Evolutionary conservation across 192 early-diverging fungal genomes (phyloP), one percentile per base, ranked within the genome.

Genomic region (Neocallimastix lanati): DNA sequence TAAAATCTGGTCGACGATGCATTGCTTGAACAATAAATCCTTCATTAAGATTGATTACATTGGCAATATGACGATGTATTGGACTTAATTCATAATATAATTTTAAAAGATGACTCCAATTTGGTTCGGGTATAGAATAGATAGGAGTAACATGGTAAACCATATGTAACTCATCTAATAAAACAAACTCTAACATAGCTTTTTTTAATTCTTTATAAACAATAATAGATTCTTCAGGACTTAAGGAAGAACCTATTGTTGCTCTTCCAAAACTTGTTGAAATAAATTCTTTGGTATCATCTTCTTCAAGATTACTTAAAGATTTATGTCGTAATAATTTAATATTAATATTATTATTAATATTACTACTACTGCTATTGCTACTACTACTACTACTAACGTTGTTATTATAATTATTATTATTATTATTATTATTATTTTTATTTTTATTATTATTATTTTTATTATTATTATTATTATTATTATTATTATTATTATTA

Each of bases 151-250:
- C 35, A 30, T 84, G 83, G 27, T 82, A 84, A 27, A 85, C 81
- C 28, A 83, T 33, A 83, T 84, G 83, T 27, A 83, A 29, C 81
- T 85, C 85, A 25, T 87, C 85, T 80, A 82, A 77, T 9, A 85
- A 80, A 27, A 82, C 84, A 82, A 85, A 87, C 25, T 77, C 16
- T 29, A 27, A 25, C 28, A 78, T 29, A 12, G 84, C 85, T 25
- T 37, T 30, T 16, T 82, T 38, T 21, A 85, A 30, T 77, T 85
- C 85, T 4, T 58, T 36, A 76, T 85, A 86, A 1, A 86, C 84
- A 29, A 81, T 28, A 38, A 82, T 33, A 3, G 85, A 78, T 67
- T 85, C 85, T 33, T 85, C 85, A 12, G 85, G 85, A 7, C 80
- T 78, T 3, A 85, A 38, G 1, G 85, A 76, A n/a, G 85, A 86